Evolutionary conservation across 176 grass and related monocot genomes (phyloP).

Genomic region (Oryza meyeriana): DNA sequence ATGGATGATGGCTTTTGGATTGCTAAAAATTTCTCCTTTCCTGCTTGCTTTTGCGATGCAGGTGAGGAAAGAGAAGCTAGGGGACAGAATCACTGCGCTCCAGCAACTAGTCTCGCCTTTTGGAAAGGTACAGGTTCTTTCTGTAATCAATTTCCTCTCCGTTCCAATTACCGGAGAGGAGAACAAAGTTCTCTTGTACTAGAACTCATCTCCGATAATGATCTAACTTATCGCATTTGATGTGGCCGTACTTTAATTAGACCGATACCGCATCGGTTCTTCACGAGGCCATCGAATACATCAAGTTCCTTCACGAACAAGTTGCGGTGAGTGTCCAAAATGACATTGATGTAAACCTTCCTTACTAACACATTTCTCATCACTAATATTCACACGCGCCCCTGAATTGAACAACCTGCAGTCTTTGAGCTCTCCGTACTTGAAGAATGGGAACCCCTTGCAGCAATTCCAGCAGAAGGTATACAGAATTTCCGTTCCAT

Average conservation of each 20-base stretch:
- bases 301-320: conserved; percentile 98
- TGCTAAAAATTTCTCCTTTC: conserved; percentile 21
- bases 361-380: conserved; percentile 3
- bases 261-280: conserved; percentile 99
- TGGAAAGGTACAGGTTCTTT: conserved; percentile 87
- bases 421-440: conserved; percentile 76
- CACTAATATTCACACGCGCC: neutral
- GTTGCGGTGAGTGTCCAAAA: conserved; percentile 64
- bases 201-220: conserved; percentile 35
- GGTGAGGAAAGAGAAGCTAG: conserved; percentile 99
- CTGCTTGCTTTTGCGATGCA: conserved; percentile 42
- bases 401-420: conserved; percentile 26
- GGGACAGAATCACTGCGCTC: conserved; percentile 99
- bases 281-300: conserved; percentile 95
- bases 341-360: neutral
- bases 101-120: conserved; percentile 99
- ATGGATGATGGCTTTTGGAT: conserved; percentile 31
- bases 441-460: conserved; percentile 70
- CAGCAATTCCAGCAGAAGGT: conserved; percentile 77
- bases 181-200: conserved; percentile 24
- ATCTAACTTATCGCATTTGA: conserved; percentile 28
- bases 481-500: neutral
- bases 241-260: conserved; percentile 38
- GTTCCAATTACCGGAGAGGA: conserved; percentile 18
- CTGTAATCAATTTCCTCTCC: conserved; percentile 24